Percentiles rank a stretch among this genome's conserved stretches.
These are phyloP conservation scores for Uronychia binucleata DNA, from an alignment of 73 alveolate genomes.

Conservation along the genomic window DNA sequence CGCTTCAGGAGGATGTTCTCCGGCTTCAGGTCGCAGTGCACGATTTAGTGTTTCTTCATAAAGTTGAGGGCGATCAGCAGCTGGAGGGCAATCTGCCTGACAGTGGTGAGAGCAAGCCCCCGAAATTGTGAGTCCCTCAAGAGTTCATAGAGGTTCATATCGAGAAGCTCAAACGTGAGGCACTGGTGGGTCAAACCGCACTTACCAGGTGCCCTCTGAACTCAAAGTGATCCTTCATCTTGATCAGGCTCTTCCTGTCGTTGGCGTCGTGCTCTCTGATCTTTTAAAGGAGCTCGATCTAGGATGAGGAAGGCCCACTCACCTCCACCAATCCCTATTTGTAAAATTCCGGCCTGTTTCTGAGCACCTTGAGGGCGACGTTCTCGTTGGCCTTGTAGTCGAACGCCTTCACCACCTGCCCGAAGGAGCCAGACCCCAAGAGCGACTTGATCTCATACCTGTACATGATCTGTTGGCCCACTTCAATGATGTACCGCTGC, in stretches of 20 bases:
- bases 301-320: background rate
- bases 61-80: slow-evolving; percentile 37
- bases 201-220: slow-evolving; percentile 29
- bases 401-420: slow-evolving; percentile 49
- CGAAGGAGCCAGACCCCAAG: slow-evolving; percentile 66
- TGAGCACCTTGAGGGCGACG: slow-evolving; percentile 41
- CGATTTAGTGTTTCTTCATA: slow-evolving; percentile 20
- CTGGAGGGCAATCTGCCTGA: slow-evolving; percentile 67
- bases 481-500: background rate
- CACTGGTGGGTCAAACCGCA: background rate
- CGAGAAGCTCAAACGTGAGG: slow-evolving; percentile 73
- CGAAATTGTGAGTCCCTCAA: slow-evolving; percentile 50
- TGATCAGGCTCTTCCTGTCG: slow-evolving; percentile 7
- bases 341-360: slow-evolving; percentile 10
- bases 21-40: slow-evolving; percentile 56
- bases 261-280: background rate
- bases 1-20: slow-evolving; percentile 71
- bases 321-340: background rate
- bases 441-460: slow-evolving; percentile 31
- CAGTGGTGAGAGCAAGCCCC: slow-evolving; percentile 49
- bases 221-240: slow-evolving; percentile 7
- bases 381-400: slow-evolving; percentile 21
- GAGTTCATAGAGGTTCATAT: slow-evolving; percentile 67
- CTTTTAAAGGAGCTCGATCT: background rate
- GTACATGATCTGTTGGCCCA: slow-evolving; percentile 53